A percentile compares a stretch with the other conserved stretches of the same genome.
Evolutionary conservation across 768 basidiomycete species (phyloP).

Genomic region (Rhodocollybia butyracea): DNA sequence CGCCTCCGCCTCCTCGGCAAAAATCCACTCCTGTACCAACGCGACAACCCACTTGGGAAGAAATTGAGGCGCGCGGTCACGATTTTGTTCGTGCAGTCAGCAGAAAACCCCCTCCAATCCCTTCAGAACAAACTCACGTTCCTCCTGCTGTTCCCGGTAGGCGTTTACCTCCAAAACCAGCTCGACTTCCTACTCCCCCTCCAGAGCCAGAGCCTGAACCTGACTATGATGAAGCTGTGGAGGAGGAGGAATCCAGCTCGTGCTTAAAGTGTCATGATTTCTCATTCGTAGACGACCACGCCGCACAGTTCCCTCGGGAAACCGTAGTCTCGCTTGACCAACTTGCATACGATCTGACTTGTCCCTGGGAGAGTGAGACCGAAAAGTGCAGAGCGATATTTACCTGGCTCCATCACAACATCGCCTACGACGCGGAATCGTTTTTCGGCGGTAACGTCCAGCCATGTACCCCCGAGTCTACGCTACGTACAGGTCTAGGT

Average conservation of each 20-base stretch:
- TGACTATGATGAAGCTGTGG: slow-evolving; percentile 11
- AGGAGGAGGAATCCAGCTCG: slow-evolving; percentile 10
- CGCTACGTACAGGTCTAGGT: slow-evolving; percentile 39
- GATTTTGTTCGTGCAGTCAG: slow-evolving; percentile 23
- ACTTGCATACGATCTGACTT: slow-evolving; percentile 38
- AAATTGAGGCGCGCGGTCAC: slow-evolving; percentile 5
- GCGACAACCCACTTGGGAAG: slow-evolving; percentile 5
- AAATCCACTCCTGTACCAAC: neutral
- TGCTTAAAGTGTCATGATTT: slow-evolving; percentile 46
- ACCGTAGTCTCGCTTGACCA: slow-evolving; percentile 33
- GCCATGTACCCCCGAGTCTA: slow-evolving; percentile 33
- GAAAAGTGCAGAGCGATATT: slow-evolving; percentile 47
- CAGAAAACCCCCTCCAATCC: slow-evolving; percentile 32
- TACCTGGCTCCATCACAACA: slow-evolving; percentile 46
- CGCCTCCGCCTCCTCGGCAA: slow-evolving; percentile 15
- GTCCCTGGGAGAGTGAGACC: slow-evolving; percentile 35
- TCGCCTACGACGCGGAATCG: slow-evolving; percentile 36
- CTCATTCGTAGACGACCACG: slow-evolving; percentile 38
- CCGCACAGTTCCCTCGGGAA: slow-evolving; percentile 39
- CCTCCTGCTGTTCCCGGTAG: slow-evolving; percentile 17
- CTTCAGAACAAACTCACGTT: slow-evolving; percentile 5
- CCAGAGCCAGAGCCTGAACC: slow-evolving; percentile 23
- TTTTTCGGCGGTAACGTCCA: slow-evolving; percentile 42
- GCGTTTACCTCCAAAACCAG: slow-evolving; percentile 28
- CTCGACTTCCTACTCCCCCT: slow-evolving; percentile 27